A percentile compares a stretch with the other conserved stretches of the same genome.
These are phyloP conservation scores for Colletotrichum orbiculare DNA, from an alignment of 2,329 filamentous ascomycete genomes.

Conservation along the genomic window DNA sequence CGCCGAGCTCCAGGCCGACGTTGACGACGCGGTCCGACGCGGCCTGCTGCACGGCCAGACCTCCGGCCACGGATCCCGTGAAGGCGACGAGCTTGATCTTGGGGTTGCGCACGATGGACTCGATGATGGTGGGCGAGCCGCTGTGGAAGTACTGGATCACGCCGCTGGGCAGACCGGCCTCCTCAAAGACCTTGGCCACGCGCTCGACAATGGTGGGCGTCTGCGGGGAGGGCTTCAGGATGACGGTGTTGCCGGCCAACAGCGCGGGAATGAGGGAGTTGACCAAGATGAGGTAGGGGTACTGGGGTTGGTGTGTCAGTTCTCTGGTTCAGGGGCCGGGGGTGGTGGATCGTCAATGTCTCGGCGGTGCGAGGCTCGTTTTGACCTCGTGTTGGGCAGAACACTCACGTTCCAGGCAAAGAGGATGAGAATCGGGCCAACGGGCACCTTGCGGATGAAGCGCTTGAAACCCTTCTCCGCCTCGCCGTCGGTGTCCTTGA, in stretches of 20 bases:
- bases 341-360: background rate
- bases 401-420: constrained; percentile 93
- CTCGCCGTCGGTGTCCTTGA: constrained; percentile 86
- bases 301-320: constrained; percentile 62
- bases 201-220: constrained; percentile 93
- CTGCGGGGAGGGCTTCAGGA: constrained; percentile 94
- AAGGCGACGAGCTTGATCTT: constrained; percentile 88
- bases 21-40: constrained; percentile 86
- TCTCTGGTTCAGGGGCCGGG: constrained; percentile 7
- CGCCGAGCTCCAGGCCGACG: constrained; percentile 90
- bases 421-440: constrained; percentile 88
- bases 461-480: constrained; percentile 88
- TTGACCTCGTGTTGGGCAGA: background rate
- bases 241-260: constrained; percentile 88
- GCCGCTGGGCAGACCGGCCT: constrained; percentile 83
- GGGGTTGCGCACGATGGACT: constrained; percentile 81
- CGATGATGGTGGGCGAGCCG: constrained; percentile 80
- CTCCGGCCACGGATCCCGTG: constrained; percentile 90
- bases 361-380: background rate
- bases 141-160: constrained; percentile 95
- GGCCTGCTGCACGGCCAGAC: constrained; percentile 85
- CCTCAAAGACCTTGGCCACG: constrained; percentile 77
- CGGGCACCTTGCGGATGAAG: constrained; percentile 87
- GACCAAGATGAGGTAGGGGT: constrained; percentile 92
- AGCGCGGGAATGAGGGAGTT: constrained; percentile 95